Conservation (phyloP, 176 grass and related monocot genomes). For the Cocos nucifera region DNA sequence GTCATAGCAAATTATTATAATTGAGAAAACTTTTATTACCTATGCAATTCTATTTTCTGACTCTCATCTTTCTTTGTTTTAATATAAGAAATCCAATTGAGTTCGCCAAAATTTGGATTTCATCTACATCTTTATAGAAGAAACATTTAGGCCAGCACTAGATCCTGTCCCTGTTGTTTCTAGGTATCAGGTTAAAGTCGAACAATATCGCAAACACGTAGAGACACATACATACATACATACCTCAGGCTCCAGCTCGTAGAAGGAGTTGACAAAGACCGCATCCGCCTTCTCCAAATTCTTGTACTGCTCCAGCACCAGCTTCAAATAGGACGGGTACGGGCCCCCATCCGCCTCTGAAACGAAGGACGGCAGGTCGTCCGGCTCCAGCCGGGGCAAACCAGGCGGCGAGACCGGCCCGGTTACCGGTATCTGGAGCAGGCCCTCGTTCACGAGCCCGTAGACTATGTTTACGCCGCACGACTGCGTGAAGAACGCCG, state of each 20-base stretch:
- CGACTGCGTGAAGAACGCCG: slow-evolving; percentile 67
- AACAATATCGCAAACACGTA: too few species aligned
- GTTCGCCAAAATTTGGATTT: too few species aligned
- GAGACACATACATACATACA: too few species aligned
- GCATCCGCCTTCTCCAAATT: slow-evolving; percentile 38
- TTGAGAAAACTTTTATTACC: too few species aligned
- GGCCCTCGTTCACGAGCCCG: slow-evolving; percentile 26
- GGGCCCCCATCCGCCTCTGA: slow-evolving; percentile 5
- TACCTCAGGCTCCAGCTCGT: slow-evolving; percentile 65
- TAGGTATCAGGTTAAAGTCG: too few species aligned
- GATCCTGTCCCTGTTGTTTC: too few species aligned
- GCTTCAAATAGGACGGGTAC: slow-evolving; percentile 34
- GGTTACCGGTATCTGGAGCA: slow-evolving; percentile 28
- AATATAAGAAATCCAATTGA: too few species aligned
- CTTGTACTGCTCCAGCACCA: slow-evolving; percentile 49
- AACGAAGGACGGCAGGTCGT: slow-evolving; percentile 43
- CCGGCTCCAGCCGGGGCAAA: slow-evolving; percentile 24
- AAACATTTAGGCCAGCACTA: too few species aligned
- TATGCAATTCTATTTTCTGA: too few species aligned
- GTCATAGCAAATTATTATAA: too few species aligned
- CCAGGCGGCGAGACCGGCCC: slow-evolving; percentile 9
- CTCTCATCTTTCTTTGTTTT: too few species aligned
- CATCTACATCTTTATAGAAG: too few species aligned
- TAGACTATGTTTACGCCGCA: slow-evolving; percentile 49
- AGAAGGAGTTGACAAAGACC: slow-evolving; percentile 68